A percentile compares a stretch with the other conserved stretches of the same genome.
Evolutionary conservation across 1,284 basidiomycete genomes (phyloP).

Genomic region (Cystobasidium slooffiae): DNA sequence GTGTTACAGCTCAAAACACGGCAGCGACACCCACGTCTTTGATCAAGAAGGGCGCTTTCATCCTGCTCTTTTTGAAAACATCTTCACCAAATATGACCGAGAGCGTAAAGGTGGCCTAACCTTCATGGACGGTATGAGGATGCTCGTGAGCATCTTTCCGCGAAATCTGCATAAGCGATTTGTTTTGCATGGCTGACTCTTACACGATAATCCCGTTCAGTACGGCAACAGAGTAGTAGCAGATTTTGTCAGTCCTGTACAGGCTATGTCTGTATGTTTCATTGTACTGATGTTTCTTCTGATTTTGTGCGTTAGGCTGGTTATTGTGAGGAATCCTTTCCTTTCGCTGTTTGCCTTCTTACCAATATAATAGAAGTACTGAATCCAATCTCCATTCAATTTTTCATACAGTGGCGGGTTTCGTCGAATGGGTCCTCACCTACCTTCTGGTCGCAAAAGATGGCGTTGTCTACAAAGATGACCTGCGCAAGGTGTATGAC

Average conservation of each 20-base stretch:
- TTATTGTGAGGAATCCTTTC: conserved; percentile 8
- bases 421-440: conserved; percentile 55
- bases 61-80: conserved; percentile 49
- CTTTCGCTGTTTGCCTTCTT: too few relatives aligned
- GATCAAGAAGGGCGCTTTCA: conserved; percentile 52
- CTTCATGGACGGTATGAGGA: conserved; percentile 49
- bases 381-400: too few relatives aligned
- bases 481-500: conserved; percentile 51
- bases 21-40: conserved; percentile 55
- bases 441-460: conserved; percentile 64
- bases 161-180: background rate
- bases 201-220: background rate
- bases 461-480: conserved; percentile 62
- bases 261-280: background rate
- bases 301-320: conserved; percentile 15
- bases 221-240: conserved; percentile 41
- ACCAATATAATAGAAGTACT: too few relatives aligned
- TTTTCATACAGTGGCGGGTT: conserved; percentile 63
- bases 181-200: background rate
- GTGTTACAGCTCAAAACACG: conserved; percentile 54
- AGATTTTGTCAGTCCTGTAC: conserved; percentile 28
- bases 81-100: conserved; percentile 50
- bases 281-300: background rate
- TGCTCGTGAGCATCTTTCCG: conserved; percentile 32
- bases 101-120: conserved; percentile 50